phyloP scores from a whole-genome alignment of 116 monocot genomes.

The Phalaenopsis hybrid region DNA sequence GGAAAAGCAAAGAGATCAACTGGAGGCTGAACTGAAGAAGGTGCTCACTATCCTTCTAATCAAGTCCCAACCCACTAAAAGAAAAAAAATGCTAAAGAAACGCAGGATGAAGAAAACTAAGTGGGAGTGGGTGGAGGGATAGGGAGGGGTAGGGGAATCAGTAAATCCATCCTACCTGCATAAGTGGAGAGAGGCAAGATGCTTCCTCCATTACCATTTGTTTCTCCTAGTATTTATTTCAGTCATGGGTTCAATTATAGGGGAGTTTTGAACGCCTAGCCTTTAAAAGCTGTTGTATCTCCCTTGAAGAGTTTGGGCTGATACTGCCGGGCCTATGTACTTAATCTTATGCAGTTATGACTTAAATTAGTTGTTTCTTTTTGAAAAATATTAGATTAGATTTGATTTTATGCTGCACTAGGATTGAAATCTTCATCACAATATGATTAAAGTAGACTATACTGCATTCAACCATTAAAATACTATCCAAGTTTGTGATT shows the following conservation, averaged over 20 bases:
- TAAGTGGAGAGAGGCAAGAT: neutral
- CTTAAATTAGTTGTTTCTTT: neutral
- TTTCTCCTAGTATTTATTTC: neutral
- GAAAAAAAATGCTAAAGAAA: neutral
- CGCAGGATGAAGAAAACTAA: neutral
- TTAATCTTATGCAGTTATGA: neutral
- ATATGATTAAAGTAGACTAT: neutral
- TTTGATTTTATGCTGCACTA: neutral
- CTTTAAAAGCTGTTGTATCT: neutral
- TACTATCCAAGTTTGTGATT: neutral
- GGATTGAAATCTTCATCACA: neutral
- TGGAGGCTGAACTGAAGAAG: conserved; percentile 89
- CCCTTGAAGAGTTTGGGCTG: neutral
- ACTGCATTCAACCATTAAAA: neutral
- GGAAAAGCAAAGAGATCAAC: conserved; percentile 74
- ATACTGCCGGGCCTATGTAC: neutral
- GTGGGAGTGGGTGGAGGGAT: neutral
- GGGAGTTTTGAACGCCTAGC: neutral
- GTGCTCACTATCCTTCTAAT: conserved; percentile 20
- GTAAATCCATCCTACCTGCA: neutral
- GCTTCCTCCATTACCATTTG: neutral
- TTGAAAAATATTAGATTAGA: neutral
- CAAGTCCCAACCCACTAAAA: neutral
- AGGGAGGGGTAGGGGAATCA: neutral
- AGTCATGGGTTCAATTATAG: neutral